Evolutionary conservation across 2,329 filamentous ascomycete genomes (phyloP), one percentile per base, ranked within the genome.

Genomic region (Hortaea werneckii): DNA sequence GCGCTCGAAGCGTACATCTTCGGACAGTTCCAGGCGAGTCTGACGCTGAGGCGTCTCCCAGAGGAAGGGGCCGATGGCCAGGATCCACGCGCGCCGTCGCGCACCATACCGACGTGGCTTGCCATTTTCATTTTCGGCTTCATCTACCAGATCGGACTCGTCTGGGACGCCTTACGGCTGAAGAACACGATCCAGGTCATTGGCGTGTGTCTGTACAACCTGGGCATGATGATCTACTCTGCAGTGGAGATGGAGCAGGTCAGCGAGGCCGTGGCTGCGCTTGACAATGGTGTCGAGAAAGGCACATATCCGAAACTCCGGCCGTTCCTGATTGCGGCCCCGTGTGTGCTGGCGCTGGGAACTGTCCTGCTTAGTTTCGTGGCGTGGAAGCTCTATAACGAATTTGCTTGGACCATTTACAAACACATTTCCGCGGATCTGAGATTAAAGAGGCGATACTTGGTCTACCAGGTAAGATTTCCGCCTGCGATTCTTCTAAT

Each of bases 111-210:
- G 27, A 96, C 90, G 34, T 96, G 95, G 68, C 75, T 98, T 48
- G 87, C 90, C 26, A 79, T 98, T 40, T 95, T 96, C 73, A 95
- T 95, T 65, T 95, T 98, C 65, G 92, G 87, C 50, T 96, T 94
- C 69, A 67, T 98, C 47, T 98, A 96, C 69, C 82, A 95, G 62
- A 71, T 96, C 29, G 71, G 94, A 28, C 74, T 98, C 44, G 85
- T 92, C 9, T 96, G 88, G 77, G 92, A 98, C 71, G 92, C 90
- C 11, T 74, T 98, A 48, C 82, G 88, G 52, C 75, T 90, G 62
- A 95, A 95, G 68, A 98, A 98, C 70, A 98, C 92, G 8, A 98
- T 98, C 73, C 92, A 98, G 67, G 77, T 96, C 64, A 96, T 98
- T 57, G 92, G 92, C 39, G 76, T 98, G 29, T 95, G 90, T 68